These are phyloP conservation scores for Aspergillus chevalieri DNA, from an alignment of 2,329 filamentous ascomycete genomes.

Conservation along the genomic window DNA sequence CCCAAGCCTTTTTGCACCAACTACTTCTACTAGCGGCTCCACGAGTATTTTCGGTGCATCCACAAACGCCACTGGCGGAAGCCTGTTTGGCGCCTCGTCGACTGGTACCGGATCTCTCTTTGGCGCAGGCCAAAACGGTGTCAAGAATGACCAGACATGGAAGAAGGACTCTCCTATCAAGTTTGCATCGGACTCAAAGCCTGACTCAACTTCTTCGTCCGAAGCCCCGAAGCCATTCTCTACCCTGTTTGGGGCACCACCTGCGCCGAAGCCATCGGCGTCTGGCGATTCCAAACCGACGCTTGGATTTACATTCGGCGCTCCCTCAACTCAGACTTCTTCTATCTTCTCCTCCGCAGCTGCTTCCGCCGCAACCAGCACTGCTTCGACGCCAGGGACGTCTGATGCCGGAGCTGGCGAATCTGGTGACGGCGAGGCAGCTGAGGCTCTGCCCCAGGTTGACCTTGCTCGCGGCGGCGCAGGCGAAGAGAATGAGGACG, in stretches of 20 bases:
- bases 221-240: slow-evolving; percentile 22
- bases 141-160: slow-evolving; percentile 41
- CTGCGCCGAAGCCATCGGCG: slow-evolving; percentile 13
- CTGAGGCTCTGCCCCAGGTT: slow-evolving; percentile 60
- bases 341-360: slow-evolving; percentile 23
- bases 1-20: slow-evolving; percentile 16
- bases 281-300: slow-evolving; percentile 13
- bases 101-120: slow-evolving; percentile 13
- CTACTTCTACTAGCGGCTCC: slow-evolving; percentile 6
- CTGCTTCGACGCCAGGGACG: slow-evolving; percentile 44
- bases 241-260: slow-evolving; percentile 23
- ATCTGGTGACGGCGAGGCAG: slow-evolving; percentile 47
- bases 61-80: slow-evolving; percentile 12
- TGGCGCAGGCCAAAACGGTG: slow-evolving; percentile 2
- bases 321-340: slow-evolving; percentile 15
- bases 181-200: slow-evolving; percentile 30
- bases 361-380: slow-evolving; percentile 36
- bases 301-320: slow-evolving; percentile 38
- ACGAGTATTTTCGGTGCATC: slow-evolving; percentile 13
- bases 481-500: slow-evolving; percentile 66
- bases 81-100: slow-evolving; percentile 22
- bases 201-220: no score
- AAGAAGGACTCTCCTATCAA: slow-evolving; percentile 44
- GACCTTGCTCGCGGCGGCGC: slow-evolving; percentile 61
- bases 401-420: slow-evolving; percentile 38